phyloP scores from a whole-genome alignment of 305 asterid species.

The Withania somnifera region DNA sequence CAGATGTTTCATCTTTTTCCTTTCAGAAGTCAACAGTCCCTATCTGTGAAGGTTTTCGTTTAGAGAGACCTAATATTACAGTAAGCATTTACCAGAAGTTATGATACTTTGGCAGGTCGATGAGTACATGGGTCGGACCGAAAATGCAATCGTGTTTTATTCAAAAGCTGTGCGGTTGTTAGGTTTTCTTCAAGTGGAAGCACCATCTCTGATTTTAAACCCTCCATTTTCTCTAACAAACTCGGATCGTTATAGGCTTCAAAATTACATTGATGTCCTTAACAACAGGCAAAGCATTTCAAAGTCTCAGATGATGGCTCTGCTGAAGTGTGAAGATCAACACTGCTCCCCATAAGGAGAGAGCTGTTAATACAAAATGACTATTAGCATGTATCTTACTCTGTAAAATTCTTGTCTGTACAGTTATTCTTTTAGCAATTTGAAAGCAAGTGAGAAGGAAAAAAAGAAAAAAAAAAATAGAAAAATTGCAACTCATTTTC shows the following conservation, averaged over 20 bases:
- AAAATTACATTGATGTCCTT: conserved; percentile 53
- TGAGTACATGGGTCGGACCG: conserved; percentile 61
- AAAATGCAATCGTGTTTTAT: conserved; percentile 44
- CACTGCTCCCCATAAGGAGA: conserved; percentile 23
- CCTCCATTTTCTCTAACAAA: conserved; percentile 79
- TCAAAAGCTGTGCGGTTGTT: conserved; percentile 67
- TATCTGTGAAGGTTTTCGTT: not conserved
- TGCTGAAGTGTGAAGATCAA: conserved; percentile 42
- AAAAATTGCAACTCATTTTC: not conserved
- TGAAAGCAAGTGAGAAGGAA: not conserved
- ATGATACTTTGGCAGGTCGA: conserved; percentile 47
- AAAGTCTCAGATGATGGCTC: conserved; percentile 51
- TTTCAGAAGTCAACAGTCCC: not conserved
- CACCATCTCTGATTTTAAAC: conserved; percentile 68
- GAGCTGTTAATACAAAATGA: not conserved
- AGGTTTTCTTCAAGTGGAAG: conserved; percentile 63
- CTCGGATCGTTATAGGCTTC: conserved; percentile 66
- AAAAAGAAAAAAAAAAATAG: not conserved
- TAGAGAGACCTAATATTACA: not conserved
- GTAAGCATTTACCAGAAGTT: not conserved
- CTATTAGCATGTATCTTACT: conserved; percentile 2
- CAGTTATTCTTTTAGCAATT: conserved; percentile 26
- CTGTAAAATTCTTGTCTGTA: conserved; percentile 32
- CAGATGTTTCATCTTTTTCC: not conserved
- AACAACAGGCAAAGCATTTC: conserved; percentile 57